Evolutionary conservation across 768 basidiomycete genomes (phyloP).

Genomic region (Lactifluus volemus): DNA sequence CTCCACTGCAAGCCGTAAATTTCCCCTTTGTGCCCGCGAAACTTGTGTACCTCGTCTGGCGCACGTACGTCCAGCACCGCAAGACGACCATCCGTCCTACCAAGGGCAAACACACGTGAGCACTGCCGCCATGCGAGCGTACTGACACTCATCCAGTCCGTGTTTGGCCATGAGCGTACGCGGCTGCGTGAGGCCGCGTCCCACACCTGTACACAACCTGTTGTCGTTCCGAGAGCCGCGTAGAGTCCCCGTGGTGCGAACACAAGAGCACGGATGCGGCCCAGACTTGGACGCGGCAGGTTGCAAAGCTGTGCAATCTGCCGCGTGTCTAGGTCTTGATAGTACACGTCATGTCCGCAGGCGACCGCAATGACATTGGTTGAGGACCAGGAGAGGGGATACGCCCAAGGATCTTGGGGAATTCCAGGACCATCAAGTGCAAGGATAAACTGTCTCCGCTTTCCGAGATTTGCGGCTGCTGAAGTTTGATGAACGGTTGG

Average conservation of each 20-base stretch:
- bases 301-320: slow-evolving; percentile 44
- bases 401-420: slow-evolving; percentile 42
- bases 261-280: slow-evolving; percentile 37
- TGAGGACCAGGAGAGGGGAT: slow-evolving; percentile 53
- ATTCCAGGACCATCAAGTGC: slow-evolving; percentile 61
- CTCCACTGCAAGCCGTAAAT: slow-evolving; percentile 36
- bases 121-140: slow-evolving; percentile 32
- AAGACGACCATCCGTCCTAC: slow-evolving; percentile 32
- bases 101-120: slow-evolving; percentile 31
- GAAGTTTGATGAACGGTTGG: slow-evolving; percentile 34
- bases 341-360: slow-evolving; percentile 50
- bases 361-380: slow-evolving; percentile 55
- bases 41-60: slow-evolving; percentile 23
- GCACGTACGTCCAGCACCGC: slow-evolving; percentile 31
- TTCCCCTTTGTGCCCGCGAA: slow-evolving; percentile 28
- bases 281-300: slow-evolving; percentile 28
- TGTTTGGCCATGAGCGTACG: slow-evolving; percentile 29
- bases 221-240: slow-evolving; percentile 45
- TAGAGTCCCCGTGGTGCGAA: slow-evolving; percentile 41
- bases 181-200: slow-evolving; percentile 32
- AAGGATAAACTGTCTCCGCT: slow-evolving; percentile 45
- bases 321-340: slow-evolving; percentile 51
- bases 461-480: slow-evolving; percentile 48
- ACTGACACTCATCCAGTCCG: slow-evolving; percentile 30
- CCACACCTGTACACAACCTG: slow-evolving; percentile 46